Base-by-base conservation (phyloP, 2,329 filamentous ascomycete genomes). In the Drechslera avenae region DNA sequence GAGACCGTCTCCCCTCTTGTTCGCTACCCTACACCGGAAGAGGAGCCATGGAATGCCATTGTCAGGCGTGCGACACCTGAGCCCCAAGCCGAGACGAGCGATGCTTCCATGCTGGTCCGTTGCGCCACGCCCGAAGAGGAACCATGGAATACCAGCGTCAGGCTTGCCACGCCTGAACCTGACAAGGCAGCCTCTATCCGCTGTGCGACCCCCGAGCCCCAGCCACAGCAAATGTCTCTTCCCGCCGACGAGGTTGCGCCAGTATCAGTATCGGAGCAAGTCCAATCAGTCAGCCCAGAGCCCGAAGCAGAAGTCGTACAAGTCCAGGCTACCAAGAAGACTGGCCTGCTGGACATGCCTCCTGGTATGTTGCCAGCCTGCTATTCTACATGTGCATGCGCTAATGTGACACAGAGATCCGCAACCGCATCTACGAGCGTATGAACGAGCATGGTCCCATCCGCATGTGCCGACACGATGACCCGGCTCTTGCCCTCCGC, bases 391-490 rank as follows among this genome's bases (percentile, higher is more conserved):
- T 9, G 2, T 12, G n/a, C 3, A 30, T 13, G n/a, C 21, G 21
- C 50, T 54, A 41, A 54, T 14, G 3, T 4, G 3, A 14, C n/a
- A n/a, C 46, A 56, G 54, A 56, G 46, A 32, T 56, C 10, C 51
- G 54, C 7, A 54, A 54, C 37, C 43, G 45, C 32, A 56, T 56
- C 26, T 56, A 56, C 12, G 46, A 54, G 12, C 34, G 42, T 14
- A 56, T 56, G 50, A 50, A 19, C 35, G 54, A 56, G 17, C 46
- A 54, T 3, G 23, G n/a, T 3, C 54, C 54, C 2, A 47, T 56
- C 42, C 37, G 54, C 16, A 56, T 56, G 50, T 54, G 50, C 34
- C 54, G 54, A 26, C 43, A 44, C 26, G 54, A 56, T 23, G 54
- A 56, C 19, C 46, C 54, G 3, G 50, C 54, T 3, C 44, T 56